Conservation (phyloP, 371 early-diverging fungal genomes). For the Entomophthora muscae region DNA sequence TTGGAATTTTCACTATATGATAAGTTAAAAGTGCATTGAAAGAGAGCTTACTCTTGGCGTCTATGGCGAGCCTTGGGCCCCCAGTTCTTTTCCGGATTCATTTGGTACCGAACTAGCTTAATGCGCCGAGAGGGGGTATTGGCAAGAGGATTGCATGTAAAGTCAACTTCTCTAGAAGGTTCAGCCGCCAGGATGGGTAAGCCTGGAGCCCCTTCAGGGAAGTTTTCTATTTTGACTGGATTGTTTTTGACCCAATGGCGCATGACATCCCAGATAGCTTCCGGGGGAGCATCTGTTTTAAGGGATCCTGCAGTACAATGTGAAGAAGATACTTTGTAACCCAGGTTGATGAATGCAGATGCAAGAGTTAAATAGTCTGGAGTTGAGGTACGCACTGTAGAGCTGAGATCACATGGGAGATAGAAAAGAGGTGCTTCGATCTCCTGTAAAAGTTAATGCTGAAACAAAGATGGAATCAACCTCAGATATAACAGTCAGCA, state of each 20-base stretch:
- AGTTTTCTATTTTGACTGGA: constrained; percentile 46
- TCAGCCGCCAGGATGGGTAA: constrained; percentile 38
- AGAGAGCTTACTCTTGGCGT: constrained; percentile 19
- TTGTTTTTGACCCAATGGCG: constrained; percentile 46
- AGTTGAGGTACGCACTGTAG: neutral
- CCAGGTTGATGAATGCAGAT: constrained; percentile 85
- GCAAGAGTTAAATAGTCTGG: constrained; percentile 16
- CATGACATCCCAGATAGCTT: constrained; percentile 88
- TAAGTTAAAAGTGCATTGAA: too few relatives aligned
- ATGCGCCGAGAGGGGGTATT: constrained; percentile 52
- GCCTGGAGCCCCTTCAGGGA: constrained; percentile 49
- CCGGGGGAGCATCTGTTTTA: constrained; percentile 90
- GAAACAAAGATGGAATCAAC: constrained; percentile 13
- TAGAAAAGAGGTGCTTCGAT: constrained; percentile 74
- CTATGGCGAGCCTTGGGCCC: constrained; percentile 72
- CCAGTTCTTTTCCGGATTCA: constrained; percentile 86
- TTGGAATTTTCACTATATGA: too few relatives aligned
- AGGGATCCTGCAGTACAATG: constrained; percentile 75
- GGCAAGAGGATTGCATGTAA: constrained; percentile 48
- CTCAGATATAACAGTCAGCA: constrained; percentile 84
- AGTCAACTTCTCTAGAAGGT: constrained; percentile 37
- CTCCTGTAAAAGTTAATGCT: constrained; percentile 19
- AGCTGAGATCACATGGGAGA: constrained; percentile 23
- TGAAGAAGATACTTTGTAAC: constrained; percentile 79
- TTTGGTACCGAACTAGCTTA: constrained; percentile 76